Conservation (phyloP, 208 protist species). For the Crithidia bombi region DNA sequence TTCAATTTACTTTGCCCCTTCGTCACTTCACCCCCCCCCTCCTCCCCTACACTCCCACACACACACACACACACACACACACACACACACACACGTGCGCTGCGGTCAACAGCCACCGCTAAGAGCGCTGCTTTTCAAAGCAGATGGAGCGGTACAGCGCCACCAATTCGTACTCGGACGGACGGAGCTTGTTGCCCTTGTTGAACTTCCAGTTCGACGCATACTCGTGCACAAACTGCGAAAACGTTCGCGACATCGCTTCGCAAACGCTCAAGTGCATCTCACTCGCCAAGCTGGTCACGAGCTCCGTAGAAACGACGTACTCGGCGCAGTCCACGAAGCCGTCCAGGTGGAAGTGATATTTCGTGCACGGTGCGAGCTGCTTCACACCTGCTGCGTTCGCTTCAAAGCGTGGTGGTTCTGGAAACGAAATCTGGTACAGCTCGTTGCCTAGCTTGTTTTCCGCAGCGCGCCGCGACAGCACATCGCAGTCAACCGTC, state of each 20-base stretch:
- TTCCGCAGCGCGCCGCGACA: conserved; percentile 46
- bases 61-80: no score
- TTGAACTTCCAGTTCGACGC: conserved; percentile 44
- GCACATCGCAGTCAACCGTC: conserved; percentile 60
- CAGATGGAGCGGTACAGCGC: conserved; percentile 72
- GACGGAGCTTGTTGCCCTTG: conserved; percentile 62
- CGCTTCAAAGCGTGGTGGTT: conserved; percentile 6
- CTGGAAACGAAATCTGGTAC: conserved; percentile 36
- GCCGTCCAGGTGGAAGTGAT: conserved; percentile 82
- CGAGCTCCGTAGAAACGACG: conserved; percentile 57
- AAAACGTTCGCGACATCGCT: conserved; percentile 43
- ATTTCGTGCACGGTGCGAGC: conserved; percentile 61
- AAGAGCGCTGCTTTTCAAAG: conserved; percentile 45
- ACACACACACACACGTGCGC: no score
- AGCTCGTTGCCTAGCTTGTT: conserved; percentile 37
- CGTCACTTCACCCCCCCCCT: no score
- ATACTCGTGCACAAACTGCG: conserved; percentile 47
- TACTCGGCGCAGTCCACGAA: conserved; percentile 91
- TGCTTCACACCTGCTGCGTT: conserved; percentile 11
- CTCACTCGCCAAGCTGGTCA: conserved; percentile 34
- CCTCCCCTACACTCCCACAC: no score
- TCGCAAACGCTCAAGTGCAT: conserved; percentile 24
- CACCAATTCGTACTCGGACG: conserved; percentile 59
- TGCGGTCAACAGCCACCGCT: no score
- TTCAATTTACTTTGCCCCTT: no score